Percentiles rank a stretch among this genome's conserved stretches.
Conservation (phyloP, 305 asterid genomes). For the Coffea humblotiana region DNA sequence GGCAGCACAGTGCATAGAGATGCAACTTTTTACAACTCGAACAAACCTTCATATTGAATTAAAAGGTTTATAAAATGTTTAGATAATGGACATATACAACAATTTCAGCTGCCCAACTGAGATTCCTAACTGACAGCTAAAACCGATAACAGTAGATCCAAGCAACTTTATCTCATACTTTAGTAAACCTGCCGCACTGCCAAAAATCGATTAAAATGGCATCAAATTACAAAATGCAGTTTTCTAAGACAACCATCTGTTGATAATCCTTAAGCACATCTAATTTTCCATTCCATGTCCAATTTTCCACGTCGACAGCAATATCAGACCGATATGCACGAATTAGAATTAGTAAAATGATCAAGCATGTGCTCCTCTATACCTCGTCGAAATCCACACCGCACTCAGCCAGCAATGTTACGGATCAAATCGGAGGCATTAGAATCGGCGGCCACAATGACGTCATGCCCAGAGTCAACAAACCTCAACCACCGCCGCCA, state of each 20-base stretch:
- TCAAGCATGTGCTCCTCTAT: neutral
- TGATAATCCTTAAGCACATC: neutral
- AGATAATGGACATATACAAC: neutral
- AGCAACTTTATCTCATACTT: neutral
- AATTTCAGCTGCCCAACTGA: neutral
- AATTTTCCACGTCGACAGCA: neutral
- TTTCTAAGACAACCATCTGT: neutral
- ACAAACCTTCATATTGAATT: neutral
- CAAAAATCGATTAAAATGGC: neutral
- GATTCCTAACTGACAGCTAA: neutral
- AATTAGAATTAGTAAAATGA: neutral
- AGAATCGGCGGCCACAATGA: slow-evolving; percentile 64
- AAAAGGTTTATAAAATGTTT: no score
- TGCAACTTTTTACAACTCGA: neutral
- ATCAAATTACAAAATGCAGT: neutral
- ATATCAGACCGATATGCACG: neutral
- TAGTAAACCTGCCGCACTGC: neutral
- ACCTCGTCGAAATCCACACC: slow-evolving; percentile 40
- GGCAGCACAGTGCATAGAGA: neutral
- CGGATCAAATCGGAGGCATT: slow-evolving; percentile 65
- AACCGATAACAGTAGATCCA: neutral
- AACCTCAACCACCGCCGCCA: slow-evolving; percentile 54
- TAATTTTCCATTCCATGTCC: neutral
- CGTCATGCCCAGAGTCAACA: slow-evolving; percentile 68
- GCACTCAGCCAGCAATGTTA: slow-evolving; percentile 35